Evolutionary conservation across 495 filamentous ascomycete species (phyloP).

Genomic region (Aspergillus mulundensis): DNA sequence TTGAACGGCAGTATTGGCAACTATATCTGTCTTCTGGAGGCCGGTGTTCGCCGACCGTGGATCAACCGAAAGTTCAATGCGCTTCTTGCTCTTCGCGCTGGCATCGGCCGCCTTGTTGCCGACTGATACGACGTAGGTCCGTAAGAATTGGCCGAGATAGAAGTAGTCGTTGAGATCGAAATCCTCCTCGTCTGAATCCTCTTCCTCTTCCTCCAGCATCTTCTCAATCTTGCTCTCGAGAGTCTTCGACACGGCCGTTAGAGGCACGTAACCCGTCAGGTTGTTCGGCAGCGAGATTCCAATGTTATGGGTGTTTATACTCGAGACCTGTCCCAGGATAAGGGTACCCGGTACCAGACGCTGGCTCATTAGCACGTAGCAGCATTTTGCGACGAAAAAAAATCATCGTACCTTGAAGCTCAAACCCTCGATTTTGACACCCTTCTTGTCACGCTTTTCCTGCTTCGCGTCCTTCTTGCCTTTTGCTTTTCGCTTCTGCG

Average conservation of each 20-base stretch:
- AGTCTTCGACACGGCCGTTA: conserved; percentile 81
- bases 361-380: conserved; percentile 48
- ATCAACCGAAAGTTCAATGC: conserved; percentile 78
- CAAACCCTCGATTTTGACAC: conserved; percentile 74
- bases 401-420: conserved; percentile 73
- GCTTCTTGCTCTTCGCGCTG: conserved; percentile 63
- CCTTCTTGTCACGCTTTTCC: conserved; percentile 47
- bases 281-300: conserved; percentile 86
- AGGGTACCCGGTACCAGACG: conserved; percentile 77
- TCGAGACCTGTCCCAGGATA: conserved; percentile 79
- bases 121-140: conserved; percentile 77
- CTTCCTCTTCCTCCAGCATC: conserved; percentile 54
- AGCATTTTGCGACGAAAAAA: neutral
- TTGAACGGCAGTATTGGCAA: conserved; percentile 71
- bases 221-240: conserved; percentile 65
- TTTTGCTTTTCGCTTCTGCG: conserved; percentile 44
- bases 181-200: conserved; percentile 53
- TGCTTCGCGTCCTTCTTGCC: conserved; percentile 45
- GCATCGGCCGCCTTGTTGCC: conserved; percentile 50
- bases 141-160: conserved; percentile 80
- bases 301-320: conserved; percentile 74
- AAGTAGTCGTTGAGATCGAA: conserved; percentile 72
- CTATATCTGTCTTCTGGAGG: conserved; percentile 63
- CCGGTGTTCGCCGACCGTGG: conserved; percentile 73
- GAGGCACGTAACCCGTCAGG: conserved; percentile 79